These are phyloP conservation scores for Pythium pyrilobum DNA, from an alignment of 352 stramenopile genomes.

Conservation along the genomic window DNA sequence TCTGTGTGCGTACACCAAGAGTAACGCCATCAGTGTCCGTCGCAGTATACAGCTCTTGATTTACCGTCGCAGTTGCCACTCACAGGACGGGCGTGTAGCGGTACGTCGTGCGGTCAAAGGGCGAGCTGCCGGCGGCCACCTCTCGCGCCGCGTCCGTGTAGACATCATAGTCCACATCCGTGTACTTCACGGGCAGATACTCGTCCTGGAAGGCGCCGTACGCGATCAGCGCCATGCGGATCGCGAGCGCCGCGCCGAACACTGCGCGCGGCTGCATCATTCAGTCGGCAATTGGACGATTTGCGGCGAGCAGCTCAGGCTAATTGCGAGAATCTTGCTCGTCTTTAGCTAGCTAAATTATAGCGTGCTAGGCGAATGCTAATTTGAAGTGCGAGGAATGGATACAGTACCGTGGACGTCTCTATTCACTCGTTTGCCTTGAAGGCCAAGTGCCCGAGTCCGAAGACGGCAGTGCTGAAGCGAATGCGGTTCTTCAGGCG, in stretches of 20 bases:
- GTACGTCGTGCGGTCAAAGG: slow-evolving; percentile 97
- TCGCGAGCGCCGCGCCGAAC: slow-evolving; percentile 43
- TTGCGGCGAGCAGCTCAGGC: not conserved
- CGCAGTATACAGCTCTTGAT: no score
- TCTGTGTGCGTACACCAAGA: slow-evolving; percentile 27
- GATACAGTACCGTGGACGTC: not conserved
- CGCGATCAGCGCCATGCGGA: slow-evolving; percentile 61
- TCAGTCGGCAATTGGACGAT: not conserved
- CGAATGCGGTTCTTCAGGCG: slow-evolving; percentile 68
- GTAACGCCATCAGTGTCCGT: no score
- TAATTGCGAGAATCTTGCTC: no score
- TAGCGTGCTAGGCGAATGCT: not conserved
- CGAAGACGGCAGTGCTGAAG: slow-evolving; percentile 69
- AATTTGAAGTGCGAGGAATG: not conserved
- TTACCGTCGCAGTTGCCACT: no score
- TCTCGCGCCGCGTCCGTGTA: slow-evolving; percentile 95
- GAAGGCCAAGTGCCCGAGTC: slow-evolving; percentile 46
- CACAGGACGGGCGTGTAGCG: slow-evolving; percentile 97
- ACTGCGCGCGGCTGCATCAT: slow-evolving; percentile 24
- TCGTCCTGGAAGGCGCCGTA: slow-evolving; percentile 76
- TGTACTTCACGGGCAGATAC: slow-evolving; percentile 92
- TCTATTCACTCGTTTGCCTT: slow-evolving; percentile 31
- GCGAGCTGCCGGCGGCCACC: slow-evolving; percentile 82
- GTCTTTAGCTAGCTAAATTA: no score
- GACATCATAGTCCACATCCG: slow-evolving; percentile 99